Evolutionary conservation across 2,329 filamentous ascomycete species (phyloP).

Genomic region (Xenoacremonium recifei): DNA sequence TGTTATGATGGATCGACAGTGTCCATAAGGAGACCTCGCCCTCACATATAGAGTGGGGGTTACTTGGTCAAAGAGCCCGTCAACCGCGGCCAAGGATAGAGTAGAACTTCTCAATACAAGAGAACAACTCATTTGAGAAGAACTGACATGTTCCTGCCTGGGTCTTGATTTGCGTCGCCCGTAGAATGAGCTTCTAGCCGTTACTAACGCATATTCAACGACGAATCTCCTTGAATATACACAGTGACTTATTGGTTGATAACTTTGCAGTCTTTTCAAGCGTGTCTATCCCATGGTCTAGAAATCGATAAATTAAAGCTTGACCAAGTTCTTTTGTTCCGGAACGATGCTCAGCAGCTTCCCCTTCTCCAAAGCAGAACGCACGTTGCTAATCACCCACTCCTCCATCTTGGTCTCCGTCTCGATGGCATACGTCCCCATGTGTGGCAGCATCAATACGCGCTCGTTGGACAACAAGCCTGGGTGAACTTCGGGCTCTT

Average conservation of each 20-base stretch:
- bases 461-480: conserved; percentile 68
- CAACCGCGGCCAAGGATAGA: conserved; percentile 35
- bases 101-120: conserved; percentile 9
- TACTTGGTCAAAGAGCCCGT: conserved; percentile 28
- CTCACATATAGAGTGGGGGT: background rate
- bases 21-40: background rate
- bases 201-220: no score
- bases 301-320: no score
- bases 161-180: no score
- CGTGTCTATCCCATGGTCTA: background rate
- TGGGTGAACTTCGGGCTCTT: conserved; percentile 75
- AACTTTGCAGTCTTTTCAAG: no score
- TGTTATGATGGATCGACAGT: conserved; percentile 1
- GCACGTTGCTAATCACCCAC: conserved; percentile 71
- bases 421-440: conserved; percentile 80
- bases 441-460: conserved; percentile 77
- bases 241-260: no score
- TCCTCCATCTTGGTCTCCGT: conserved; percentile 68
- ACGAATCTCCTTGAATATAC: no score
- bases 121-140: background rate
- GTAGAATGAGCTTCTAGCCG: no score
- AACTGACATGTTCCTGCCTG: background rate
- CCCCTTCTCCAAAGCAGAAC: conserved; percentile 59
- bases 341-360: conserved; percentile 67
- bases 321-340: conserved; percentile 58